Base-by-base conservation (phyloP, 257 asterid genomes). In the Thymus mandschuricus region DNA sequence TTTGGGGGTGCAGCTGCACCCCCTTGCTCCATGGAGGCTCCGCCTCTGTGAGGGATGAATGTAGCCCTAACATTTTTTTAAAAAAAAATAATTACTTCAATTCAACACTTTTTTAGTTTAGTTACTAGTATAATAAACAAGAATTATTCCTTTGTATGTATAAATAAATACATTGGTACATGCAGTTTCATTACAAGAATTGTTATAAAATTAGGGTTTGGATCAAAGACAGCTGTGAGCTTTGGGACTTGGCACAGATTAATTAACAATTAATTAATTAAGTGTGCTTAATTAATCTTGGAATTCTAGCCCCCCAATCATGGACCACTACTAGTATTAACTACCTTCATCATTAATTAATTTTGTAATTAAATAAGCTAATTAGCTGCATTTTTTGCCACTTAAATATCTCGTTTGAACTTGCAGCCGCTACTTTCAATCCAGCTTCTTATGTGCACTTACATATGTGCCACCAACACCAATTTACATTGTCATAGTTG, bases 21-120 rank as follows among this genome's bases (percentile, higher is more conserved):
- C n/a, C n/a, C n/a, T n/a, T n/a, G n/a, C n/a, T n/a, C n/a, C n/a
- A n/a, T n/a, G n/a, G n/a, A n/a, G n/a, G n/a, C n/a, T n/a, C n/a
- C n/a, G n/a, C n/a, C n/a, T n/a, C n/a, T 4, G 75, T n/a, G 67
- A 68, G 43, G 84, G 84, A 76, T 80, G 84, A 80, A 80, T 73
- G 73, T 80, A 76, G 84, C 60, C 84, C 51, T 33, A 13, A 72
- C 65, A 27, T 62, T 63, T 35, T 35, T 7, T 21, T 0, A 21
- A 21, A 21, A 21, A 21, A 27, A 13, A 46, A n/a, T 70, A 59
- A 44, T 59, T 68, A 55, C 64, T 68, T 57, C 55, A 68, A 40
- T 50, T 38, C 44, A 1, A 44, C 49, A 58, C 11, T 46, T 70
- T 59, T 38, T 13, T 40, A 66, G 13, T 69, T 50, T 58, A 56